phyloP scores from a whole-genome alignment of 768 basidiomycete species.

The Tulasnella sp. region DNA sequence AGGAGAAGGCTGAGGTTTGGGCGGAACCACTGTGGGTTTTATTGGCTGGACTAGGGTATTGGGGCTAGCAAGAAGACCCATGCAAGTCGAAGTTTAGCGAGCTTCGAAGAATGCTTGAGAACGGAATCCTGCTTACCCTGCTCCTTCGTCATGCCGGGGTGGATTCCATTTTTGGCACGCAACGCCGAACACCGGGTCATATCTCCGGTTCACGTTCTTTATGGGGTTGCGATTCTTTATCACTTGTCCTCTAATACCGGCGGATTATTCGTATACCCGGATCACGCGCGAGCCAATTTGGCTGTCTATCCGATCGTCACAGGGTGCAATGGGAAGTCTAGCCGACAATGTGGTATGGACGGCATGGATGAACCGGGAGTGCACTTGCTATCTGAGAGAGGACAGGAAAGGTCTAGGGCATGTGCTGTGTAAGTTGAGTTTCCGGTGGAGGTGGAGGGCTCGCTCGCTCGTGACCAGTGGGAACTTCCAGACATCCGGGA shows the following conservation, averaged over 20 bases:
- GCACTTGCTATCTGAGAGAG: background rate
- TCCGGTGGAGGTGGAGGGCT: background rate
- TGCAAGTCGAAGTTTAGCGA: background rate
- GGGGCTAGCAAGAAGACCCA: background rate
- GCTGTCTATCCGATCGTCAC: background rate
- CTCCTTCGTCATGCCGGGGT: background rate
- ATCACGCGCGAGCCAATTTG: background rate
- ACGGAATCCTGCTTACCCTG: background rate
- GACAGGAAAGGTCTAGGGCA: background rate
- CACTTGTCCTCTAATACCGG: background rate
- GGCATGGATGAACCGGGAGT: background rate
- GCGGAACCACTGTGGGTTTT: background rate
- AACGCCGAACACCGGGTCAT: background rate
- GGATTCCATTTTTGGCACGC: background rate
- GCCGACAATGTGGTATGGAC: background rate
- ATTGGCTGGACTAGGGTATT: background rate
- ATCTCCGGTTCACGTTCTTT: background rate
- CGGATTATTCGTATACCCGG: conserved; percentile 1
- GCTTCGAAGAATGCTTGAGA: conserved; percentile 3
- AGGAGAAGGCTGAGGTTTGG: background rate
- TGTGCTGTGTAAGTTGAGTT: background rate
- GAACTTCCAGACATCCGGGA: background rate
- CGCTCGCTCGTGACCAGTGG: background rate
- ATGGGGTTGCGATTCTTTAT: background rate
- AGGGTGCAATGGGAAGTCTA: background rate